Evolutionary conservation across 306 rosid genomes (phyloP).

Genomic region (Senna siamea): DNA sequence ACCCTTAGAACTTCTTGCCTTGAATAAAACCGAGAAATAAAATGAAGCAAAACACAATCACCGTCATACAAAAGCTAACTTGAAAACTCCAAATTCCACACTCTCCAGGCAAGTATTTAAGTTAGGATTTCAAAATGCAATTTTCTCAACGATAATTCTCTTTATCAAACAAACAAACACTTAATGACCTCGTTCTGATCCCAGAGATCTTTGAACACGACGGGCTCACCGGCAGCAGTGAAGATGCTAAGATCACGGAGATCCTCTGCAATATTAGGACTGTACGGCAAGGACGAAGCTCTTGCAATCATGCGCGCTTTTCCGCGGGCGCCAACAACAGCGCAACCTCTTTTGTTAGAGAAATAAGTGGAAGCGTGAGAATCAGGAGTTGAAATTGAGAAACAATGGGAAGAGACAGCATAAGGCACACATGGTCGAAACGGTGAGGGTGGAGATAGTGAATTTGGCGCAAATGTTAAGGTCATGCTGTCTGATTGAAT

Average conservation of each 20-base stretch:
- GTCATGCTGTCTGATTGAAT: conserved; percentile 46
- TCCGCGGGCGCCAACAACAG: neutral
- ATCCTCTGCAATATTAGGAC: conserved; percentile 45
- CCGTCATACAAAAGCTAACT: too few species aligned
- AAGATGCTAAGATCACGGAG: conserved; percentile 62
- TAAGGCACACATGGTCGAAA: conserved; percentile 36
- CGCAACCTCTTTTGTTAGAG: conserved; percentile 27
- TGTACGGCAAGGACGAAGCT: conserved; percentile 51
- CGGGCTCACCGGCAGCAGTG: conserved; percentile 71
- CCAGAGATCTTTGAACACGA: conserved; percentile 73
- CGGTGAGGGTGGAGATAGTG: conserved; percentile 31
- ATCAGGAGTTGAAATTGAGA: conserved; percentile 20
- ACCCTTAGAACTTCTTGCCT: too few species aligned
- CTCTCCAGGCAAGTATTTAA: too few species aligned
- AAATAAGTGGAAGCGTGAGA: conserved; percentile 3
- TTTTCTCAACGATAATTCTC: neutral
- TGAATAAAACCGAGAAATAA: too few species aligned
- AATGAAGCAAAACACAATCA: too few species aligned
- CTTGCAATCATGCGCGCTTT: conserved; percentile 40
- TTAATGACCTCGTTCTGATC: conserved; percentile 63
- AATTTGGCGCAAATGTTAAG: conserved; percentile 24
- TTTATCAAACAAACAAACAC: neutral
- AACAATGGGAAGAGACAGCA: conserved; percentile 14
- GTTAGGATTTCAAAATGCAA: too few species aligned
- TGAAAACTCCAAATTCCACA: too few species aligned